Conservation (phyloP, 2,329 filamentous ascomycete species). For the Beauveria sp. region DNA sequence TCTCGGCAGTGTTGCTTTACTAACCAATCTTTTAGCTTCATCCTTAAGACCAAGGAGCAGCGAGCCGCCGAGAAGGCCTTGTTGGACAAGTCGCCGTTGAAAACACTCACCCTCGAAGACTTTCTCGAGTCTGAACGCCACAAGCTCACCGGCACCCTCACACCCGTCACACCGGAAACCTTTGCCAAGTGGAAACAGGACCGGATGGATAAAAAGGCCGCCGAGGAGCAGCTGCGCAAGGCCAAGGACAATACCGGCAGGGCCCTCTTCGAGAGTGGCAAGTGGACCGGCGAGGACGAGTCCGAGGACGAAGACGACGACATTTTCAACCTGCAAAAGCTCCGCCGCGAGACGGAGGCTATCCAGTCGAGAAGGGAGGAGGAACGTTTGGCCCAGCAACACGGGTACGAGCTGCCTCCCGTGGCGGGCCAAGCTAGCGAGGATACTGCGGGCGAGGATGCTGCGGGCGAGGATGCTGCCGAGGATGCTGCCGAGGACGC, state of each 20-base stretch:
- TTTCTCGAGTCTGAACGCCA: conserved; percentile 95
- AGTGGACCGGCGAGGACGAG: conserved; percentile 68
- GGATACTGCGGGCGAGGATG: conserved; percentile 9
- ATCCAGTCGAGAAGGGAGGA: conserved; percentile 69
- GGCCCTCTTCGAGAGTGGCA: conserved; percentile 92
- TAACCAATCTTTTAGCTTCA: conserved; percentile 54
- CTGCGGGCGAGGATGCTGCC: background rate
- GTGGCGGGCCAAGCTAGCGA: background rate
- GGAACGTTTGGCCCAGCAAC: conserved; percentile 45
- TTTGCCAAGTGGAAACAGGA: conserved; percentile 98
- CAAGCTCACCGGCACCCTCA: conserved; percentile 85
- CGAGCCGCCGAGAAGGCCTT: conserved; percentile 90
- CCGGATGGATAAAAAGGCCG: conserved; percentile 87
- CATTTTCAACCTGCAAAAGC: conserved; percentile 73
- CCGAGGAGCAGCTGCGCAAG: conserved; percentile 81
- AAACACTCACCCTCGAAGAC: conserved; percentile 92
- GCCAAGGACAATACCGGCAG: conserved; percentile 94
- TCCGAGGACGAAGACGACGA: conserved; percentile 55
- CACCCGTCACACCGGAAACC: conserved; percentile 84
- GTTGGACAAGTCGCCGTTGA: conserved; percentile 89
- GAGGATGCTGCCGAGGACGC: conserved; percentile 8
- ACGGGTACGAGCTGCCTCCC: conserved; percentile 18
- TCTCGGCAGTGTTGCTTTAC: conserved; percentile 13
- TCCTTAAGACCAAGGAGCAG: conserved; percentile 97
- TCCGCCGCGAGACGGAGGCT: conserved; percentile 79